phyloP scores from a whole-genome alignment of 441 rosid species.

The Hypseocharis bilobata region DNA sequence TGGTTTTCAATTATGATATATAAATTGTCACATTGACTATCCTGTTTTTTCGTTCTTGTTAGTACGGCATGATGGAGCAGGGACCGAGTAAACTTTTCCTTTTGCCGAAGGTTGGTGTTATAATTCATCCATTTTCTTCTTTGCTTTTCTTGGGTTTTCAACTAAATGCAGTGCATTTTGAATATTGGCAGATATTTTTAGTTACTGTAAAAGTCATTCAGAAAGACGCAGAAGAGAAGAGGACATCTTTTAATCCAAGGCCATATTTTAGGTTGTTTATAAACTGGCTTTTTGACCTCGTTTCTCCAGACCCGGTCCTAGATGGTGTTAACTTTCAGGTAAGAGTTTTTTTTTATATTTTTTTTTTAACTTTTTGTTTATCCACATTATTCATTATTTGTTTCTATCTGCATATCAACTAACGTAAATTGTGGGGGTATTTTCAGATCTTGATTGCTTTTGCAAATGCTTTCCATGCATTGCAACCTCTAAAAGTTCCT shows the following conservation, averaged over 20 bases:
- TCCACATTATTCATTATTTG: background rate
- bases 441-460: slow-evolving; percentile 24
- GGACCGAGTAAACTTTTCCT: slow-evolving; percentile 22
- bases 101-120: slow-evolving; percentile 23
- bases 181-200: slow-evolving; percentile 19
- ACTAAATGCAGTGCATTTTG: background rate
- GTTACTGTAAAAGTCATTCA: slow-evolving; percentile 23
- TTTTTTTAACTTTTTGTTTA: too few relatives aligned
- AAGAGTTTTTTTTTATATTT: background rate
- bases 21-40: slow-evolving; percentile 3
- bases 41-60: background rate
- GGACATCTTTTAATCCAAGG: slow-evolving; percentile 24
- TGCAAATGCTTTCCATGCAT: slow-evolving; percentile 26
- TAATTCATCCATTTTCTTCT: background rate
- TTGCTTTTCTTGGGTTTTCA: background rate
- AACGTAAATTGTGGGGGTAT: background rate
- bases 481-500: slow-evolving; percentile 30
- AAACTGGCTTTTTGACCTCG: slow-evolving; percentile 22
- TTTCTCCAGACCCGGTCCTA: slow-evolving; percentile 20
- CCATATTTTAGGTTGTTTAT: slow-evolving; percentile 25
- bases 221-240: slow-evolving; percentile 27
- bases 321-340: slow-evolving; percentile 27
- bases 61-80: slow-evolving; percentile 24
- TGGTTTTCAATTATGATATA: background rate
- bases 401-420: background rate